Percentiles rank a stretch among this genome's conserved stretches.
Conservation (phyloP, 345 rosid genomes). For the Cardamine resedifolia region DNA sequence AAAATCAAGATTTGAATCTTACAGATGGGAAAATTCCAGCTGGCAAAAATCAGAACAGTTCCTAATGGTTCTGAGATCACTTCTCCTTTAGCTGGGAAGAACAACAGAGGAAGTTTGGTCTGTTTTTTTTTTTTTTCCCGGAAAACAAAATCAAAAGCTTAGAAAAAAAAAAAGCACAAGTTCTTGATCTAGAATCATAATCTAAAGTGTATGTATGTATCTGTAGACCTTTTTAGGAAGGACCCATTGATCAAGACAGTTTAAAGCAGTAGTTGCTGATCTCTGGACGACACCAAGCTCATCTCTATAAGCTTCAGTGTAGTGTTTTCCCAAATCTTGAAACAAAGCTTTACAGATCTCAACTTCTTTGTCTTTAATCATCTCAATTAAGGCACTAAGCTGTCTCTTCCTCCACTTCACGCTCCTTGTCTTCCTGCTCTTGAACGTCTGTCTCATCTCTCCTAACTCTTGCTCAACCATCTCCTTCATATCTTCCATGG, state of each 20-base stretch:
- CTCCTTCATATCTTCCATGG: constrained; percentile 36
- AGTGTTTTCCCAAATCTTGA: constrained; percentile 80
- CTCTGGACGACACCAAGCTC: constrained; percentile 67
- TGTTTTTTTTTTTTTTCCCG: constrained; percentile 26
- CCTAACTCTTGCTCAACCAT: constrained; percentile 35
- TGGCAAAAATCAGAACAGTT: constrained; percentile 58
- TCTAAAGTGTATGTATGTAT: background rate
- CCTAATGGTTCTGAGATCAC: constrained; percentile 73
- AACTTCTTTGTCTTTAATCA: constrained; percentile 55
- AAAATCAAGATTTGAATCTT: constrained; percentile 39
- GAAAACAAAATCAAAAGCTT: background rate
- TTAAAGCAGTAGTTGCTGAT: constrained; percentile 53
- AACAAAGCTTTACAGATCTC: constrained; percentile 47
- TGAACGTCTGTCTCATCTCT: constrained; percentile 57
- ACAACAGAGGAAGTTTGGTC: constrained; percentile 50
- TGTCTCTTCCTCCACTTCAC: constrained; percentile 73
- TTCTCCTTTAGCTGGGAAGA: constrained; percentile 64
- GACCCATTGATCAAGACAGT: constrained; percentile 66
- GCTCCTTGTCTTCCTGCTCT: constrained; percentile 53
- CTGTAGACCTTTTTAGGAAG: constrained; percentile 61
- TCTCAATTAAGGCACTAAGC: constrained; percentile 50
- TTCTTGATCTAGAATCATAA: background rate
- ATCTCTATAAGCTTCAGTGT: constrained; percentile 67
- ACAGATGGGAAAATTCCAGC: constrained; percentile 90
- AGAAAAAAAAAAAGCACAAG: background rate